Conservation (phyloP, 2,329 filamentous ascomycete species). For the Beauveria rudraprayagi region DNA sequence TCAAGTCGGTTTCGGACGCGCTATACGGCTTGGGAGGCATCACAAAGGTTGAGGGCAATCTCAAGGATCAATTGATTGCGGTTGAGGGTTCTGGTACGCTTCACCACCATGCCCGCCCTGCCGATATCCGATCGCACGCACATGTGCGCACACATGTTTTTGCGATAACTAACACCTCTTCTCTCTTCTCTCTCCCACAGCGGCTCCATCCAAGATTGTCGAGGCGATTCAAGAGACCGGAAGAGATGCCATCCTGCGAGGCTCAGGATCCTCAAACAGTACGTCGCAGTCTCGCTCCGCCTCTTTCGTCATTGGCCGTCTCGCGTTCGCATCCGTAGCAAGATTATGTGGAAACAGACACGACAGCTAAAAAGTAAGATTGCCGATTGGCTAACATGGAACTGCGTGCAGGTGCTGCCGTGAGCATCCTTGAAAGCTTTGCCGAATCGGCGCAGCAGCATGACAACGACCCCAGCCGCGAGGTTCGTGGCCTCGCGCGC, state of each 20-base stretch:
- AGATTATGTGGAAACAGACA: not conserved
- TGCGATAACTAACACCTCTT: not conserved
- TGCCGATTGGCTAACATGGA: not conserved
- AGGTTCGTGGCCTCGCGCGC: slow-evolving; percentile 78
- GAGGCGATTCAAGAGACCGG: slow-evolving; percentile 82
- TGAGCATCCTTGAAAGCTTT: slow-evolving; percentile 89
- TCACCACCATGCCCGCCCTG: not conserved
- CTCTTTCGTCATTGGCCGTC: not conserved
- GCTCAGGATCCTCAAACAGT: slow-evolving; percentile 80
- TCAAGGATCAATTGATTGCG: slow-evolving; percentile 74
- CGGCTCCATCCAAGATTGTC: slow-evolving; percentile 83
- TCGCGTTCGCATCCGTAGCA: not conserved
- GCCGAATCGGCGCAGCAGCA: slow-evolving; percentile 41
- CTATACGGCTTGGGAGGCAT: slow-evolving; percentile 73
- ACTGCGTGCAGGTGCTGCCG: slow-evolving; percentile 57
- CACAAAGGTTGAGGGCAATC: slow-evolving; percentile 70
- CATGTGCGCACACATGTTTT: not conserved
- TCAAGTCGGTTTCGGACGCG: slow-evolving; percentile 75
- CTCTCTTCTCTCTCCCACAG: slow-evolving; percentile 28
- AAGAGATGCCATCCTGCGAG: slow-evolving; percentile 87
- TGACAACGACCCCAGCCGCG: slow-evolving; percentile 33
- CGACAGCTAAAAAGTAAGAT: not conserved
- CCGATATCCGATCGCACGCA: not conserved
- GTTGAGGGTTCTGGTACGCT: slow-evolving; percentile 70
- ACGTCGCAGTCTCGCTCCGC: slow-evolving; percentile 25